Conservation (phyloP, 768 basidiomycete genomes). For the Tulasnella sp. region DNA sequence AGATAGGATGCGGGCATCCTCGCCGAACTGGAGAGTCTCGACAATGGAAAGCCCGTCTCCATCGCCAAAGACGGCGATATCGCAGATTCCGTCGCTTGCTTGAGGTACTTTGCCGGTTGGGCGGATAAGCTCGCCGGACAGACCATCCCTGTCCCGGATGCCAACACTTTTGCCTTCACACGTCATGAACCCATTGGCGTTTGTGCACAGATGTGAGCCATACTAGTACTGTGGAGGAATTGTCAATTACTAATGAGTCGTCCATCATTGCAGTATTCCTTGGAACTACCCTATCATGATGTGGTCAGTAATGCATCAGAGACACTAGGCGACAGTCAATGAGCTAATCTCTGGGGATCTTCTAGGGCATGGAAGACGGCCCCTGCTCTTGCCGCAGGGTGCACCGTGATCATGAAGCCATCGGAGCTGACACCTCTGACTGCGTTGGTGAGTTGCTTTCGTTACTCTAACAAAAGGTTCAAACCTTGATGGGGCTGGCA, state of each 20-base stretch:
- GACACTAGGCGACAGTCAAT: not conserved
- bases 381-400: conserved; percentile 83
- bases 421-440: conserved; percentile 80
- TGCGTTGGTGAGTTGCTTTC: conserved; percentile 47
- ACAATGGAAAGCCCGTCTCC: conserved; percentile 85
- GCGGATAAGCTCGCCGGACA: conserved; percentile 81
- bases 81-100: conserved; percentile 61
- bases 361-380: conserved; percentile 92
- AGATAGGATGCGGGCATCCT: conserved; percentile 55
- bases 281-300: conserved; percentile 79
- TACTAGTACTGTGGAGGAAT: not conserved
- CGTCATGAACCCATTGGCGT: conserved; percentile 89
- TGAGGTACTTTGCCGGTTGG: conserved; percentile 32
- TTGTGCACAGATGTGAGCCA: conserved; percentile 74
- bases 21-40: conserved; percentile 73
- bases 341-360: too few relatives aligned
- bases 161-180: conserved; percentile 75
- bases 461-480: not conserved
- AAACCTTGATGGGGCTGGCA: conserved; percentile 17
- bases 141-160: conserved; percentile 66
- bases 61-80: conserved; percentile 63
- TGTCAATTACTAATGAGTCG: not conserved
- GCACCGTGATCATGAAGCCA: conserved; percentile 92
- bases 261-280: conserved; percentile 47
- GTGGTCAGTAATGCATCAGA: conserved; percentile 1